A percentile compares a stretch with the other conserved stretches of the same genome.
These are phyloP conservation scores for Phytophthora ramorum DNA, from an alignment of 352 stramenopile species.

Conservation along the genomic window DNA sequence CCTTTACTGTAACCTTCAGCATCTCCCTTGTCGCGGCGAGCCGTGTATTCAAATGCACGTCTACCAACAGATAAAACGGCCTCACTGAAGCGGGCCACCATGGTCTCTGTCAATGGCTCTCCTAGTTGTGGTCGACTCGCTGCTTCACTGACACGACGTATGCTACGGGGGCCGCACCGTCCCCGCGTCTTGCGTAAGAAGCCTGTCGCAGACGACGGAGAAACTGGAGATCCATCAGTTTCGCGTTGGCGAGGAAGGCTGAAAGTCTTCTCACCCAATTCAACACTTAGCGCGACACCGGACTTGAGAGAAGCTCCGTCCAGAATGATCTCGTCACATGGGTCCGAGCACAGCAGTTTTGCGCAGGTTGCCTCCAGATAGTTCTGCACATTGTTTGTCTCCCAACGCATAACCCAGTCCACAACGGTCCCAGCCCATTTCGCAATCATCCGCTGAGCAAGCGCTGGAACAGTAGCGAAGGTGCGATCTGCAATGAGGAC, in stretches of 20 bases:
- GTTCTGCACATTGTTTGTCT: constrained; percentile 83
- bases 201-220: constrained; percentile 7
- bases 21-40: constrained; percentile 32
- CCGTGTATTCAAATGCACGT: constrained; percentile 63
- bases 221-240: constrained; percentile 24
- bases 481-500: constrained; percentile 84
- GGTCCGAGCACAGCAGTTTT: constrained; percentile 86
- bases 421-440: constrained; percentile 75
- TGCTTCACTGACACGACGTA: constrained; percentile 60
- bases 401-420: constrained; percentile 75
- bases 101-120: constrained; percentile 66
- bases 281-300: constrained; percentile 69
- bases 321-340: constrained; percentile 84
- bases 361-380: constrained; percentile 75
- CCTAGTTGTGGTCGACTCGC: constrained; percentile 59
- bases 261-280: constrained; percentile 61
- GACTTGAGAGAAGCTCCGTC: constrained; percentile 86
- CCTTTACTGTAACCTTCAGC: constrained; percentile 4
- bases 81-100: constrained; percentile 69
- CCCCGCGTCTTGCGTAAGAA: constrained; percentile 17
- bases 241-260: constrained; percentile 38
- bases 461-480: constrained; percentile 78
- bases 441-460: constrained; percentile 81
- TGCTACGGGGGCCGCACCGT: constrained; percentile 14
- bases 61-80: constrained; percentile 67